A percentile compares a stretch with the other conserved stretches of the same genome.
phyloP scores from a whole-genome alignment of 108 stramenopile species.

The Skeletonema menzelii region DNA sequence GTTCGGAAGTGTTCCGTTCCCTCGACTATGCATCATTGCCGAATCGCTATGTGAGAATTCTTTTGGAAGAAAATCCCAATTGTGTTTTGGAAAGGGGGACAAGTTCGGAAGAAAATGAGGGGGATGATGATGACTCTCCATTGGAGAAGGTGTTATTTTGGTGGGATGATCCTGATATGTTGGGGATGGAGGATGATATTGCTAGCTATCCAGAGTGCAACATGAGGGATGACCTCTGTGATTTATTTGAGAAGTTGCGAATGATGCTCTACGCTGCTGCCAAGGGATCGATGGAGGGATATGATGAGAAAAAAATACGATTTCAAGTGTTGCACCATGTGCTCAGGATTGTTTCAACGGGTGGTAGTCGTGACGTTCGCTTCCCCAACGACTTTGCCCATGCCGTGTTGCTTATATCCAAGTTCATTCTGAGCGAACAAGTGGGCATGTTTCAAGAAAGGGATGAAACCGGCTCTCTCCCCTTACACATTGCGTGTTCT shows the following conservation, averaged over 20 bases:
- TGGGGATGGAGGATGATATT: conserved; percentile 40
- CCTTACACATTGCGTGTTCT: conserved; percentile 44
- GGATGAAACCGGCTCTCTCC: conserved; percentile 40
- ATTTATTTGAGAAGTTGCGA: conserved; percentile 35
- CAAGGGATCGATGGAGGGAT: conserved; percentile 20
- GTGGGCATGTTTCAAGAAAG: conserved; percentile 36
- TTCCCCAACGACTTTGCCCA: conserved; percentile 43
- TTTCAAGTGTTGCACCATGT: conserved; percentile 40
- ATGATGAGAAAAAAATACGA: conserved; percentile 18
- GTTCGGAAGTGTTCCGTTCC: conserved; percentile 35
- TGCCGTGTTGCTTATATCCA: conserved; percentile 27
- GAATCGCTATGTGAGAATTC: conserved; percentile 25
- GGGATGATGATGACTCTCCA: conserved; percentile 43
- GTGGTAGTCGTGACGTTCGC: conserved; percentile 23
- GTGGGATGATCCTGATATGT: conserved; percentile 47
- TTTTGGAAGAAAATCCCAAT: conserved; percentile 35
- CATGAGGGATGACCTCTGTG: conserved; percentile 32
- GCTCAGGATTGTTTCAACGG: conserved; percentile 17
- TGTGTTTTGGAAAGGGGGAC: conserved; percentile 37
- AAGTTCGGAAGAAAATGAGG: conserved; percentile 39
- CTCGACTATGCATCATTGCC: conserved; percentile 28
- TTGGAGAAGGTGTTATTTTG: conserved; percentile 39
- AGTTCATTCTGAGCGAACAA: conserved; percentile 30
- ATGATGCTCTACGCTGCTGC: conserved; percentile 49
- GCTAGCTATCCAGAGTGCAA: conserved; percentile 34